Conservation (phyloP, 169 alveolate genomes). For the Babesia ovis region DNA sequence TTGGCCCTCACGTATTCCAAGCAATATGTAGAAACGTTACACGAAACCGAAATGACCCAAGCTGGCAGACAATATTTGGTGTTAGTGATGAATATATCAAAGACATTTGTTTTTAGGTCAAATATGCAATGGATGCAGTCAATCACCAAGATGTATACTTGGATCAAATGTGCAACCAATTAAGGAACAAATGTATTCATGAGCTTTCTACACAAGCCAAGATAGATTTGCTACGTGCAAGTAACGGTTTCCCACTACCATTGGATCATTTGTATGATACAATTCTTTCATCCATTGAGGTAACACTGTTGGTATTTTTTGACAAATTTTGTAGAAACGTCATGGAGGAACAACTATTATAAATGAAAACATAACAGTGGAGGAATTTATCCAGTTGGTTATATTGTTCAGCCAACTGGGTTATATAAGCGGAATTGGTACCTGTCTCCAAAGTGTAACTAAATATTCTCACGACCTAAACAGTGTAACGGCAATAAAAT, state of each 20-base stretch:
- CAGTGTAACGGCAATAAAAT: constrained; percentile 11
- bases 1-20: not conserved
- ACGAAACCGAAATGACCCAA: not conserved
- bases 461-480: not conserved
- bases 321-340: no score
- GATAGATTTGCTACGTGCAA: constrained; percentile 12
- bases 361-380: not conserved
- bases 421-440: not conserved
- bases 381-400: not conserved
- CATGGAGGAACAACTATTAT: no score
- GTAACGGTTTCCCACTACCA: constrained; percentile 9
- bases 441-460: not conserved
- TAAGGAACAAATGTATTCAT: not conserved
- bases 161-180: not conserved
- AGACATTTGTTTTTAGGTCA: constrained; percentile 3
- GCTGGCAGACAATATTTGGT: constrained; percentile 6
- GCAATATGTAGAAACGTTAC: not conserved
- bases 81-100: not conserved
- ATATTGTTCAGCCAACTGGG: not conserved
- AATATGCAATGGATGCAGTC: constrained; percentile 1
- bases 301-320: no score
- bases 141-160: constrained; percentile 1
- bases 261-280: constrained; percentile 26
- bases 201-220: not conserved
- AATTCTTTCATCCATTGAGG: constrained; percentile 17